Evolutionary conservation across 441 rosid genomes (phyloP), one percentile per base, ranked within the genome.

Genomic region (Erodium trifolium): DNA sequence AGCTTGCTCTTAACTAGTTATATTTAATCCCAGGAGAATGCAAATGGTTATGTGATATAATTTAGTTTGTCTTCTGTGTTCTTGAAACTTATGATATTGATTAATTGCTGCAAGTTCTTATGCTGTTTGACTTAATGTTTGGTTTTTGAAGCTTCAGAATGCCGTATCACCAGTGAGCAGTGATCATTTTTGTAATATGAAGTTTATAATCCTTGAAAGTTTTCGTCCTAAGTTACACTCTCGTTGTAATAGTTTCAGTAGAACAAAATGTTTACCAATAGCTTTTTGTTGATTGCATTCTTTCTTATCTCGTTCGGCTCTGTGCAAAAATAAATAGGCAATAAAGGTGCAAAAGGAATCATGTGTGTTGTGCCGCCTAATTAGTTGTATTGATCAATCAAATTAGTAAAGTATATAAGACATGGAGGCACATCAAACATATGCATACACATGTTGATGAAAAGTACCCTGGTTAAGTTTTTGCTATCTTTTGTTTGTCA

Each of bases 381-480:
- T 64, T 64, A 11, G 67, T 64, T 64, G 67, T 64, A 64, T 64
- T n/a, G 67, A n/a, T 64, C 67, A 64, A 64, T 64, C 67, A 64
- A n/a, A 64, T 35, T 64, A 64, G 43, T 64, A 43, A 43, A 60
- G 34, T 23, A 60, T 35, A 13, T 31, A 12, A 35, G 67, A 64
- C 67, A 64, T 14, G 19, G 39, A 35, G 43, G 29, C 67, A 60
- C 65, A 60, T 60, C 23, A 57, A 60, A 60, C 65, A 34, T 34
- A 60, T 60, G 31, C n/a, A 23, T 5, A 23, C 65, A 60, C 65
- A 60, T 60, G 65, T 29, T 60, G 65, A 60, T 23, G 65, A 60
- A 7, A 60, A 60, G 65, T 60, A 23, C 31, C 63, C 19, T 3
- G 39, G 11, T 11, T 9, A 63, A 4, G 29, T 27, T 27, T 8